Evolutionary conservation across 2,329 filamentous ascomycete genomes (phyloP).

Genomic region (Colletotrichum sp.): DNA sequence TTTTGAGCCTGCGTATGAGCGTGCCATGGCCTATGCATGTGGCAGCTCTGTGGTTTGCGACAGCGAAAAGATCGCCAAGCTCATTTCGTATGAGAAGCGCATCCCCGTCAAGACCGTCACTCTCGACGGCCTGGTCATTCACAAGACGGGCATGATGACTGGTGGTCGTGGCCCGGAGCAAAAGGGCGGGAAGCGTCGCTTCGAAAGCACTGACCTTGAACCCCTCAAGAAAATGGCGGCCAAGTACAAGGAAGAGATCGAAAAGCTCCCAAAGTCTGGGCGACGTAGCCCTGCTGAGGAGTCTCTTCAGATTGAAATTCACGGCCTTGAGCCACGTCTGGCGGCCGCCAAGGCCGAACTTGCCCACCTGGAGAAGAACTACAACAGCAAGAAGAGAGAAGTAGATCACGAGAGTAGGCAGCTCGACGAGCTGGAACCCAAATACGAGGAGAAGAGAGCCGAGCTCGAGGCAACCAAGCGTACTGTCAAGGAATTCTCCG

Average conservation of each 20-base stretch:
- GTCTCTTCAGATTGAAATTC: constrained; percentile 77
- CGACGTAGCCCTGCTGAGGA: constrained; percentile 81
- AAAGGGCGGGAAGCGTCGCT: constrained; percentile 78
- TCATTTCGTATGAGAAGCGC: constrained; percentile 83
- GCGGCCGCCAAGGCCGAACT: constrained; percentile 77
- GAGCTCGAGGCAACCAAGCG: constrained; percentile 66
- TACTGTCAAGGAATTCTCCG: constrained; percentile 57
- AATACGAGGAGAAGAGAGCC: constrained; percentile 73
- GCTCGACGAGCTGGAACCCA: constrained; percentile 77
- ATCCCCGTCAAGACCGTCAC: constrained; percentile 95
- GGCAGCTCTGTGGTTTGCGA: constrained; percentile 96
- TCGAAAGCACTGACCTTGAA: constrained; percentile 89
- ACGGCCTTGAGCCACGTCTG: constrained; percentile 79
- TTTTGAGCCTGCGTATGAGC: constrained; percentile 85
- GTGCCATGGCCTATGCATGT: constrained; percentile 93
- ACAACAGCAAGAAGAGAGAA: constrained; percentile 84
- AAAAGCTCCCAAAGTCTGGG: constrained; percentile 79
- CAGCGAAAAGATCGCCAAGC: constrained; percentile 82
- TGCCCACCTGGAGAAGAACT: constrained; percentile 79
- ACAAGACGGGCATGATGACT: constrained; percentile 96
- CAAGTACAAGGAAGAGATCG: constrained; percentile 78
- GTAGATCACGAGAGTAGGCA: constrained; percentile 75
- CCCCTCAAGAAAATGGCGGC: constrained; percentile 79
- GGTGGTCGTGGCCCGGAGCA: constrained; percentile 83
- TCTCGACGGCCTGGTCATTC: constrained; percentile 93